A percentile compares a stretch with the other conserved stretches of the same genome.
Conservation (phyloP, 306 rosid species). For the Corylus avellana region DNA sequence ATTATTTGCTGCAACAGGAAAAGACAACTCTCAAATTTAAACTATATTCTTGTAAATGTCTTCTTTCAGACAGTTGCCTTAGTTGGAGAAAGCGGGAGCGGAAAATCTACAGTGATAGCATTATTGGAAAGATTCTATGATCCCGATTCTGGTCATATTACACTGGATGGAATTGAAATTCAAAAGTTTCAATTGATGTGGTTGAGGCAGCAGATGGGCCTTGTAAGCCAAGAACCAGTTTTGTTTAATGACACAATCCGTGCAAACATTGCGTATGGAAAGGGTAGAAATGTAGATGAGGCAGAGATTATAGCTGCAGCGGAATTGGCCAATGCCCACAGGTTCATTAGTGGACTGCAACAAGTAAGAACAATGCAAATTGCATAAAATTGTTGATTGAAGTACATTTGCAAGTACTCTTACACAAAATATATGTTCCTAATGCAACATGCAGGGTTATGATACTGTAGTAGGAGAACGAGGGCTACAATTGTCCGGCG, state of each 20-base stretch:
- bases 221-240: too few relatives aligned
- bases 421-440: constrained; percentile 12
- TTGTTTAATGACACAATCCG: constrained; percentile 78
- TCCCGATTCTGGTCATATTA: too few relatives aligned
- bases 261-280: constrained; percentile 82
- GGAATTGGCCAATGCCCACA: constrained; percentile 83
- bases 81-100: too few relatives aligned
- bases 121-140: too few relatives aligned
- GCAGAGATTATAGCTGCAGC: constrained; percentile 72
- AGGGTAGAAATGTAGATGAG: constrained; percentile 69
- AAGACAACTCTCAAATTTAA: too few relatives aligned
- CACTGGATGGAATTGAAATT: too few relatives aligned
- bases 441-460: constrained; percentile 49
- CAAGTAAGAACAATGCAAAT: constrained; percentile 44
- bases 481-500: constrained; percentile 84
- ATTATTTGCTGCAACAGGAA: too few relatives aligned
- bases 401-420: neutral
- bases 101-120: too few relatives aligned
- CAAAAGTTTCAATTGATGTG: too few relatives aligned
- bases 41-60: too few relatives aligned
- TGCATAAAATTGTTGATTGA: neutral
- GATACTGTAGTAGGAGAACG: constrained; percentile 81
- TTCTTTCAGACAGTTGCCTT: too few relatives aligned
- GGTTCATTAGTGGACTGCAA: constrained; percentile 67
- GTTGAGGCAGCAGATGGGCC: too few relatives aligned